Percentiles rank a stretch among this genome's conserved stretches.
Conservation (phyloP, 306 rosid species). For the Cucurbita maxima region DNA sequence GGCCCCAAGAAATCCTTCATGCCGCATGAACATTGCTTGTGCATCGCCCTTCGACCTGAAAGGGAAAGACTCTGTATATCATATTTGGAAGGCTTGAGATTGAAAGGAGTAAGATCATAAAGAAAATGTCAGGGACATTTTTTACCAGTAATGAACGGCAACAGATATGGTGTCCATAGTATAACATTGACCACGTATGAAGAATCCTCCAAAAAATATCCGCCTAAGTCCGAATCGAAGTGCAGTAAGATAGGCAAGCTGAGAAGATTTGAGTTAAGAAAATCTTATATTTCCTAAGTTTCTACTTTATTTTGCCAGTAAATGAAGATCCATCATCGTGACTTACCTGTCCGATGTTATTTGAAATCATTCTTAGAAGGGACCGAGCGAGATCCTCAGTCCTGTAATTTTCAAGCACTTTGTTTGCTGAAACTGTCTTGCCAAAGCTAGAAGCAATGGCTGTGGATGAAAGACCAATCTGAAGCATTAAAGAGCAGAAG, state of each 20-base stretch:
- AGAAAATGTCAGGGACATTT: not conserved
- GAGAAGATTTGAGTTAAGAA: conserved; percentile 4
- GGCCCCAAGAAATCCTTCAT: conserved; percentile 96
- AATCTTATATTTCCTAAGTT: not conserved
- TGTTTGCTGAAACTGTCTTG: conserved; percentile 66
- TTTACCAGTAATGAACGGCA: conserved; percentile 87
- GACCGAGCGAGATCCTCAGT: conserved; percentile 89
- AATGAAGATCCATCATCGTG: not conserved
- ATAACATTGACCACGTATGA: conserved; percentile 67
- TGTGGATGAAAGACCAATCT: conserved; percentile 80
- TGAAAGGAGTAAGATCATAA: not conserved
- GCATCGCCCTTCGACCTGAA: conserved; percentile 95
- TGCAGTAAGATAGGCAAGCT: conserved; percentile 89
- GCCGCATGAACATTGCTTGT: conserved; percentile 80
- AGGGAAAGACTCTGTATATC: not conserved
- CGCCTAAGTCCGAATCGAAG: conserved; percentile 88
- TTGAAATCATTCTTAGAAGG: conserved; percentile 85
- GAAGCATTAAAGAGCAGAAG: conserved; percentile 3
- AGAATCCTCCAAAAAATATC: conserved; percentile 88
- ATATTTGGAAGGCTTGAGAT: not conserved
- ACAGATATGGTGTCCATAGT: conserved; percentile 94
- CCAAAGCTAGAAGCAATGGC: conserved; percentile 97
- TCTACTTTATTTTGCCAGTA: not conserved
- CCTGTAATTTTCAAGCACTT: conserved; percentile 58
- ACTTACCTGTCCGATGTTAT: conserved; percentile 88